Base-by-base conservation (phyloP, 768 basidiomycete genomes). In the Boletellus ananas region DNA sequence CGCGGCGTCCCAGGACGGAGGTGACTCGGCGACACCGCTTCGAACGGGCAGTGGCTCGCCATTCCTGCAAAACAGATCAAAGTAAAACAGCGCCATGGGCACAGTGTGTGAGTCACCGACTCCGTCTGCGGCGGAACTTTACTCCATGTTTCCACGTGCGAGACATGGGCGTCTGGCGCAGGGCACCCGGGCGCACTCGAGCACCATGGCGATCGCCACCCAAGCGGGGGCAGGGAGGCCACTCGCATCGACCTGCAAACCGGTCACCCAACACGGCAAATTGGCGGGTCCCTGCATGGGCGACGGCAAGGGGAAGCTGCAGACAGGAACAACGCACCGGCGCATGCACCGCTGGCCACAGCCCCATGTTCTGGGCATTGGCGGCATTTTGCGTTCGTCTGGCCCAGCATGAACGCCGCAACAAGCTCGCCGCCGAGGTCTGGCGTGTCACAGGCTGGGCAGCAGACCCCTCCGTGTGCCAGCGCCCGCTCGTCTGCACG, bases 61-160 rank as follows among this genome's bases (percentile, higher is more conserved):
- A 49, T 58, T 58, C 50, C 63, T 54, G 61, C 60, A 38, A 61
- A 58, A 62, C 60, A 53, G 61, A 61, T 23, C n/a, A 37, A 47
- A 29, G 49, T 36, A 52, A 48, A 43, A 58, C 66, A 66, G 60
- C 33, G 66, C 52, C 55, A 47, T 34, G 44, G 52, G 46, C 20
- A 34, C 47, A 37, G 52, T 29, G 17, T 16, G 25, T 41, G 29
- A 49, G 31, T 52, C 49, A 45, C 39, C 41, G 46, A 41, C 14
- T 29, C 67, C 65, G 67, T 43, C 18, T 33, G 31, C 18, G 27
- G 46, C 67, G 65, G 65, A 57, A 52, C 40, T 23, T 43, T 40
- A 37, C 40, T 18, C 50, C 48, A 57, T 44, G 34, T 27, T 43
- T 11, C 47, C 44, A 37, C 36, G 18, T 38, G 45, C 13, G 12